Percentiles rank a stretch among this genome's conserved stretches.
Conservation (phyloP, 2,329 filamentous ascomycete species). For the Alternaria infectoria region DNA sequence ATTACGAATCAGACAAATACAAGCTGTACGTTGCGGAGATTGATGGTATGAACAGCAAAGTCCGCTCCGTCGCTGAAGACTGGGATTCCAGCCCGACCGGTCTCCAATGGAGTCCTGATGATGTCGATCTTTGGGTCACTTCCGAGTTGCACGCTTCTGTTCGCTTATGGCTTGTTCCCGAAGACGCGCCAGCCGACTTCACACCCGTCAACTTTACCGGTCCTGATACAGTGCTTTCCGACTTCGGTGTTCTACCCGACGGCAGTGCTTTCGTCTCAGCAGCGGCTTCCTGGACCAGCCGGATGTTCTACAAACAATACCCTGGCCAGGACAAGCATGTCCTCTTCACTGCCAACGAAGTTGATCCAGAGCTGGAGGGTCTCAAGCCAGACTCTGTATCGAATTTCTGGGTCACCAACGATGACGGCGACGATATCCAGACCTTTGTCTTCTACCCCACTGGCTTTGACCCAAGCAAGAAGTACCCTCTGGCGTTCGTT, state of each 20-base stretch:
- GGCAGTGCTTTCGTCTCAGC: conserved; percentile 56
- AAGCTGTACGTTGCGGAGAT: conserved; percentile 52
- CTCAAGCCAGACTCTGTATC: conserved; percentile 66
- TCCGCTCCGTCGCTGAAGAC: conserved; percentile 38
- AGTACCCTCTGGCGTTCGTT: conserved; percentile 77
- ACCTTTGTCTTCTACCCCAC: conserved; percentile 69
- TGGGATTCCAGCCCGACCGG: conserved; percentile 44
- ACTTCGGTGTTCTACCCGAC: conserved; percentile 64
- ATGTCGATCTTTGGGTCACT: conserved; percentile 39
- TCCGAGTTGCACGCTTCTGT: conserved; percentile 41
- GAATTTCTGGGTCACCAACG: conserved; percentile 74
- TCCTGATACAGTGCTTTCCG: conserved; percentile 41
- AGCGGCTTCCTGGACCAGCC: conserved; percentile 39
- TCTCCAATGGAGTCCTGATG: conserved; percentile 38
- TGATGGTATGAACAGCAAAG: conserved; percentile 33
- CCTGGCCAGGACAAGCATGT: conserved; percentile 43
- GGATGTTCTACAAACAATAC: conserved; percentile 40
- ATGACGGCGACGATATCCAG: conserved; percentile 64
- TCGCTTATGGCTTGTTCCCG: conserved; percentile 65
- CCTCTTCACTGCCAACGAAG: conserved; percentile 67
- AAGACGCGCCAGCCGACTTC: conserved; percentile 61
- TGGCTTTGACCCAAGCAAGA: conserved; percentile 71
- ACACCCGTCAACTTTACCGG: conserved; percentile 53
- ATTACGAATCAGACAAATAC: conserved; percentile 80
- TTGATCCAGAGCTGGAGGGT: conserved; percentile 69